Evolutionary conservation across 208 protist species (phyloP).

Genomic region (Leishmania lainsoni): DNA sequence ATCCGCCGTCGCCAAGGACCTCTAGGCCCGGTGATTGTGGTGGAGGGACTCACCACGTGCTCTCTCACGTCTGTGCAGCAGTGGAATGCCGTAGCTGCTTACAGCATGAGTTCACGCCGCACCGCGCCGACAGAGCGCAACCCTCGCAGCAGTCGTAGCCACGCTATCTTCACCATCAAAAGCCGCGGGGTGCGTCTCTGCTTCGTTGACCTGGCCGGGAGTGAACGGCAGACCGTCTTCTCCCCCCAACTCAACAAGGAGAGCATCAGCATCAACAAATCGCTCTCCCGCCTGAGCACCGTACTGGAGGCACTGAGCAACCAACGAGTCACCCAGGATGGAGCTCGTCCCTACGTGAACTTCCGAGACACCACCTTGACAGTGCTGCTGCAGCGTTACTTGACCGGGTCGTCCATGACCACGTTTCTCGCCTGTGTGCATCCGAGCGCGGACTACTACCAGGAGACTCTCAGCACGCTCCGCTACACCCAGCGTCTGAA

Average conservation of each 20-base stretch:
- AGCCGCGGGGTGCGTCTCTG: conserved; percentile 75
- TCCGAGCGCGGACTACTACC: conserved; percentile 51
- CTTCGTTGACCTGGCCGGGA: conserved; percentile 88
- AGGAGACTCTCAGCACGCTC: conserved; percentile 87
- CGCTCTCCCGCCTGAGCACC: conserved; percentile 85
- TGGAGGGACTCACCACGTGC: conserved; percentile 77
- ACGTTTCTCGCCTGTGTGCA: conserved; percentile 91
- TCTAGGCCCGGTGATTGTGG: conserved; percentile 54
- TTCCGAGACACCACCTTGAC: conserved; percentile 89
- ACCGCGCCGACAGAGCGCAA: conserved; percentile 92
- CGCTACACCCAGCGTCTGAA: conserved; percentile 87
- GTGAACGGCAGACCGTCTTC: conserved; percentile 84
- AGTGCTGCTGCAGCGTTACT: conserved; percentile 87
- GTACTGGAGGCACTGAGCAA: conserved; percentile 84
- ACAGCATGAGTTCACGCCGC: conserved; percentile 77
- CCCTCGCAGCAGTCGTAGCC: conserved; percentile 89
- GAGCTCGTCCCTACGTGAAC: conserved; percentile 71
- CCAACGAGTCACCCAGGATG: conserved; percentile 46
- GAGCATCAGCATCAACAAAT: conserved; percentile 92
- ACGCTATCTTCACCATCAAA: conserved; percentile 93
- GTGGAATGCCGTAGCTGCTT: conserved; percentile 70
- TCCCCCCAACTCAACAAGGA: conserved; percentile 86
- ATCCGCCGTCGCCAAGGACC: conserved; percentile 42
- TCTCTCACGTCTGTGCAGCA: conserved; percentile 58
- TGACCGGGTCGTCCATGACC: conserved; percentile 77